Evolutionary conservation across 352 stramenopile species (phyloP).

Genomic region (Lagenidium sp.): DNA sequence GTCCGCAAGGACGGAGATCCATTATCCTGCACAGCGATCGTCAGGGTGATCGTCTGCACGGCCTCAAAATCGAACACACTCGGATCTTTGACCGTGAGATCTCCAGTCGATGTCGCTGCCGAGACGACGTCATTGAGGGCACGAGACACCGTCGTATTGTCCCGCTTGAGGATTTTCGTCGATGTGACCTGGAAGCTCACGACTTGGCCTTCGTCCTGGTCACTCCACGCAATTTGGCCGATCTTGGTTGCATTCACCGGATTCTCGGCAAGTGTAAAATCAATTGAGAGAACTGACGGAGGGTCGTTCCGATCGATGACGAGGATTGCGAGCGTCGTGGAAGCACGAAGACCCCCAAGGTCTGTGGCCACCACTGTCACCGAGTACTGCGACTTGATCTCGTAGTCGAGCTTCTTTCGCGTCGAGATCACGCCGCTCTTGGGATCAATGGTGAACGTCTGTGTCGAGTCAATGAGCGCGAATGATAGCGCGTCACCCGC

Average conservation of each 20-base stretch:
- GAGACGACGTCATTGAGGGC: constrained; percentile 6
- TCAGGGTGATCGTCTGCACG: constrained; percentile 6
- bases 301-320: constrained; percentile 19
- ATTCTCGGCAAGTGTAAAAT: constrained; percentile 11
- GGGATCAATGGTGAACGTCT: constrained; percentile 7
- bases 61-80: constrained; percentile 13
- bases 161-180: constrained; percentile 4
- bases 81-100: constrained; percentile 5
- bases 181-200: constrained; percentile 3
- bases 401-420: constrained; percentile 9
- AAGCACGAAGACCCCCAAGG: background rate
- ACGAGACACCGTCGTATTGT: constrained; percentile 3
- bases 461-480: constrained; percentile 3
- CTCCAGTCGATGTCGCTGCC: background rate
- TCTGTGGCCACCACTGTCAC: constrained; percentile 10
- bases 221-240: constrained; percentile 4
- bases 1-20: constrained; percentile 4
- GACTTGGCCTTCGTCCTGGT: constrained; percentile 13
- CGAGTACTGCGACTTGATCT: constrained; percentile 7
- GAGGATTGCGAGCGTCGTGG: constrained; percentile 6
- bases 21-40: constrained; percentile 11
- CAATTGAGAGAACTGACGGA: constrained; percentile 3
- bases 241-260: background rate
- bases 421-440: constrained; percentile 10
- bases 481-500: constrained; percentile 8